These are phyloP conservation scores for Toxoplasma gondii DNA, from an alignment of 169 alveolate species.

Conservation along the genomic window DNA sequence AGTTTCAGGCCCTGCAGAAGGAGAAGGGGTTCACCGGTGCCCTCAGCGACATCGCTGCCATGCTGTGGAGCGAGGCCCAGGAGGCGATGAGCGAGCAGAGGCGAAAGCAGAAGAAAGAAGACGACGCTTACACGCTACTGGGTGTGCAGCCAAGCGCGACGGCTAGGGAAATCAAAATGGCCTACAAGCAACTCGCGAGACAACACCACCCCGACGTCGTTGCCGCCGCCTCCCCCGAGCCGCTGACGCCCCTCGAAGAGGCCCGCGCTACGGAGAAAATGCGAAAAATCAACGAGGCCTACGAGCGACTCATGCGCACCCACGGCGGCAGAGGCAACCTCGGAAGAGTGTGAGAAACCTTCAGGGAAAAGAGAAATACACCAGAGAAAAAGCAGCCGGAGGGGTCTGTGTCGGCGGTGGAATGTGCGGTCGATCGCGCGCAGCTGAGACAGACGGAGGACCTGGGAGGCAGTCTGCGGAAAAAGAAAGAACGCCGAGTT, in stretches of 20 bases:
- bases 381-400: neutral
- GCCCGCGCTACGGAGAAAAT: neutral
- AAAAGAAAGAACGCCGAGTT: no score
- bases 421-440: no score
- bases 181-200: neutral
- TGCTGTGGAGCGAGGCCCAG: neutral
- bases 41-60: neutral
- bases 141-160: neutral
- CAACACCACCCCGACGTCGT: slow-evolving; percentile 43
- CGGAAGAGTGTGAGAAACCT: neutral
- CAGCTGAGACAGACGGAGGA: no score
- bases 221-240: slow-evolving; percentile 1
- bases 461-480: no score
- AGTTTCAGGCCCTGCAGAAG: neutral
- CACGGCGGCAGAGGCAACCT: slow-evolving; percentile 40
- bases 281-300: slow-evolving; percentile 40
- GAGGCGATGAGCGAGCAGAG: neutral
- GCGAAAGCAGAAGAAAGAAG: neutral
- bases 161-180: neutral
- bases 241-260: neutral
- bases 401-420: neutral
- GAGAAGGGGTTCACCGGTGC: neutral
- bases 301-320: neutral
- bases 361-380: neutral
- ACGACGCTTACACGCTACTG: neutral